Conservation (phyloP, 2,329 filamentous ascomycete species). For the Diaporthe aspalathi region DNA sequence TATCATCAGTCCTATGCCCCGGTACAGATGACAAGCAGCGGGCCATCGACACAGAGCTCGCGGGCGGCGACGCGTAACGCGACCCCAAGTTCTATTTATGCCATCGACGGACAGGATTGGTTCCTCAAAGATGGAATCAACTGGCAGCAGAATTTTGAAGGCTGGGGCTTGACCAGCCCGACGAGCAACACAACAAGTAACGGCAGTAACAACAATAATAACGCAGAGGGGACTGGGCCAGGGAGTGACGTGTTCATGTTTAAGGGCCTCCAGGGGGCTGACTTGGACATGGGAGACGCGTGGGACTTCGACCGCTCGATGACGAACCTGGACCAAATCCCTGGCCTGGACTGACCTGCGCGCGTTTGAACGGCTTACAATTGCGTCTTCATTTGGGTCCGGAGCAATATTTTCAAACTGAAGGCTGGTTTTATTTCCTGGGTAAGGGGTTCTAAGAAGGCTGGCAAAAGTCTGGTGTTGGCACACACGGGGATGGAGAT, state of each 20-base stretch:
- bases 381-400: not conserved
- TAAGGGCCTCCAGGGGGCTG: constrained; percentile 41
- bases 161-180: constrained; percentile 57
- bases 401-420: not conserved
- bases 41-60: constrained; percentile 40
- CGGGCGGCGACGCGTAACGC: constrained; percentile 44
- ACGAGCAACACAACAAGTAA: not conserved
- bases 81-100: constrained; percentile 49
- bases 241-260: constrained; percentile 45
- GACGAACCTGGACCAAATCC: constrained; percentile 44
- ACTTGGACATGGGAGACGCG: constrained; percentile 41
- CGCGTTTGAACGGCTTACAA: not conserved
- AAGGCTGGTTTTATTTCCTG: constrained; percentile 2
- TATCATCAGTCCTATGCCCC: constrained; percentile 46
- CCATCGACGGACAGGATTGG: constrained; percentile 66
- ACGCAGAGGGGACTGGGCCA: constrained; percentile 5
- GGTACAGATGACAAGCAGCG: constrained; percentile 40
- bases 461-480: constrained; percentile 20
- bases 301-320: constrained; percentile 45
- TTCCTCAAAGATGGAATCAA: constrained; percentile 67
- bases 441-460: not conserved
- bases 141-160: constrained; percentile 69
- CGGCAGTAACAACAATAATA: not conserved
- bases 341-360: constrained; percentile 44
- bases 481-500: constrained; percentile 12